Evolutionary conservation across 2,329 filamentous ascomycete species (phyloP).

Genomic region (Colletotrichum orchidophilum): DNA sequence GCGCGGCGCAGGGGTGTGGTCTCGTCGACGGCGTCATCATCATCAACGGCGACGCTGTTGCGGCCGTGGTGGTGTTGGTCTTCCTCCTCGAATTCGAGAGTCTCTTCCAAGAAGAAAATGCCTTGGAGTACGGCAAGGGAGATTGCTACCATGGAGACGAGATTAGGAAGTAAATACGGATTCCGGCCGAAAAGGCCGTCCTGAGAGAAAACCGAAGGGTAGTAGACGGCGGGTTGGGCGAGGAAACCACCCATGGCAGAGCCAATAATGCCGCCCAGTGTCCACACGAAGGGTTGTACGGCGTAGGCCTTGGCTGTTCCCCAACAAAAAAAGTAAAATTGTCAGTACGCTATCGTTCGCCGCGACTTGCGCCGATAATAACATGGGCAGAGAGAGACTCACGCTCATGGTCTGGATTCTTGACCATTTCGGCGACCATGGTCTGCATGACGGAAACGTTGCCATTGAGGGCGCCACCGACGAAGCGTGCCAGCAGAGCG

Average conservation of each 20-base stretch:
- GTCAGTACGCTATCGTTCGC: slow-evolving; percentile 1
- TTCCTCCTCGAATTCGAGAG: slow-evolving; percentile 41
- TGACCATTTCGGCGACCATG: slow-evolving; percentile 54
- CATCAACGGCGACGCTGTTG: slow-evolving; percentile 35
- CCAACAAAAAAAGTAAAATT: background rate
- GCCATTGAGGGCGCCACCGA: slow-evolving; percentile 51
- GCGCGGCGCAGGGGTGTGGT: slow-evolving; percentile 37
- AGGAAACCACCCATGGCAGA: slow-evolving; percentile 49
- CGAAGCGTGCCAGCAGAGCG: slow-evolving; percentile 50
- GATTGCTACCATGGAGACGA: slow-evolving; percentile 71
- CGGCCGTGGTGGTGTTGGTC: slow-evolving; percentile 19
- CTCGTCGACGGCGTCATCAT: slow-evolving; percentile 40
- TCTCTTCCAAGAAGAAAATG: slow-evolving; percentile 67
- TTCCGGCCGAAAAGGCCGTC: slow-evolving; percentile 65
- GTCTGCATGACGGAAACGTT: slow-evolving; percentile 53
- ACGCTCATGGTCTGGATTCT: slow-evolving; percentile 52
- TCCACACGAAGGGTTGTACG: slow-evolving; percentile 49
- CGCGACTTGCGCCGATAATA: background rate
- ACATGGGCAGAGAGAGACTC: slow-evolving; percentile 1
- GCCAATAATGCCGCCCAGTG: slow-evolving; percentile 47
- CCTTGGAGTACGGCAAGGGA: slow-evolving; percentile 72
- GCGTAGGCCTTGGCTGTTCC: slow-evolving; percentile 44
- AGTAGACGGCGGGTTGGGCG: slow-evolving; percentile 47
- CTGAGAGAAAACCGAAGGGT: slow-evolving; percentile 45
- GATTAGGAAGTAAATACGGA: slow-evolving; percentile 68